phyloP scores from a whole-genome alignment of 2,329 filamentous ascomycete genomes.

The Rhytidhysteron rufulum region DNA sequence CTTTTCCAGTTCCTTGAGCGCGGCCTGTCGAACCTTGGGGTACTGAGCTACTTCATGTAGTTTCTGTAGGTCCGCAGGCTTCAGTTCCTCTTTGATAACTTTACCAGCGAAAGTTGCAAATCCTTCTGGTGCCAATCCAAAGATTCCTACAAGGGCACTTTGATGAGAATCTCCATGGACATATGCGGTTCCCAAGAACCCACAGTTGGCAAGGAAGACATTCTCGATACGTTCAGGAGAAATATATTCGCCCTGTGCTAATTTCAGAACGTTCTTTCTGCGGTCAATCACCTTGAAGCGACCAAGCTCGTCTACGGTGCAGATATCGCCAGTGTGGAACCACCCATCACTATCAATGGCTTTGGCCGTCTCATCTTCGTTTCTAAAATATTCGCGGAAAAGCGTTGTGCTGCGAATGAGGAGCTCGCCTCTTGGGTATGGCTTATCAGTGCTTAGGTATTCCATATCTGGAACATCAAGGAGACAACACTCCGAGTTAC shows the following conservation, averaged over 20 bases:
- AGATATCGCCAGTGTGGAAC: constrained; percentile 96
- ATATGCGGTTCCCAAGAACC: constrained; percentile 74
- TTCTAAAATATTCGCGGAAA: constrained; percentile 87
- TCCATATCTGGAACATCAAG: constrained; percentile 91
- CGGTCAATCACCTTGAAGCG: constrained; percentile 93
- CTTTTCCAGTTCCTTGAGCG: constrained; percentile 72
- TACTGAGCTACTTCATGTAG: constrained; percentile 66
- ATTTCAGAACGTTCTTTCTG: constrained; percentile 98
- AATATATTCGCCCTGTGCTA: constrained; percentile 96
- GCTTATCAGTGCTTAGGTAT: constrained; percentile 83
- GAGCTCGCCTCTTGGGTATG: constrained; percentile 84
- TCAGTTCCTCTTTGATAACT: constrained; percentile 65
- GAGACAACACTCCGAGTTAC: constrained; percentile 71
- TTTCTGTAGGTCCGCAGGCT: constrained; percentile 60
- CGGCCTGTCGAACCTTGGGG: constrained; percentile 67
- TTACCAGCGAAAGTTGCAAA: constrained; percentile 80
- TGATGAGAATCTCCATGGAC: constrained; percentile 88
- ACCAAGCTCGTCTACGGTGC: constrained; percentile 75
- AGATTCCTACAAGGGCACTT: constrained; percentile 77
- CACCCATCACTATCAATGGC: constrained; percentile 82
- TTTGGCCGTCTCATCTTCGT: constrained; percentile 80
- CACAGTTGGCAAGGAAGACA: constrained; percentile 78
- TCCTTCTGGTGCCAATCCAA: constrained; percentile 78
- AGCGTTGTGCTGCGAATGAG: constrained; percentile 75
- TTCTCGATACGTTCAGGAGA: constrained; percentile 97